Evolutionary conservation across 2,329 filamentous ascomycete species (phyloP).

Genomic region (Penicillium sumatraense): DNA sequence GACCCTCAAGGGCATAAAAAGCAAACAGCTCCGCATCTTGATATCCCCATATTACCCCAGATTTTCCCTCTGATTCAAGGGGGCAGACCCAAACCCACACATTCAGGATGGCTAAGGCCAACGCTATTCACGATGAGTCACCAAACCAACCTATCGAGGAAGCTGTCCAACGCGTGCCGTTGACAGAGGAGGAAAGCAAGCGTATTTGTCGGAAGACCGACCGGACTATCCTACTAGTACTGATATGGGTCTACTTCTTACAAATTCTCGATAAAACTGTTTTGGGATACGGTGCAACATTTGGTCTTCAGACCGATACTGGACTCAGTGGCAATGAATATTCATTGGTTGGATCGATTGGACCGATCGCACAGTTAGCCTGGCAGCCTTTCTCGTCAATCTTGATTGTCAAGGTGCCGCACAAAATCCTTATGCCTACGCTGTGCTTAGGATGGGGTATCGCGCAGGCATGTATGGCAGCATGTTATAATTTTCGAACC

Average conservation of each 20-base stretch:
- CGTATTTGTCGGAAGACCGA: conserved; percentile 67
- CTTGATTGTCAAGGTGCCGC: conserved; percentile 65
- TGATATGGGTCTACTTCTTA: conserved; percentile 53
- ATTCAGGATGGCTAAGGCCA: conserved; percentile 22
- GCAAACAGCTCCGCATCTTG: not conserved
- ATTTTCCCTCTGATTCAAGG: not conserved
- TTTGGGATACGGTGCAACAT: conserved; percentile 62
- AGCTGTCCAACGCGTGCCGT: conserved; percentile 24
- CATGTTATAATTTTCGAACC: conserved; percentile 50
- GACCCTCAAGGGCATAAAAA: conserved; percentile 6
- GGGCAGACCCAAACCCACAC: not conserved
- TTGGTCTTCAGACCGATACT: conserved; percentile 57
- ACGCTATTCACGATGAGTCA: conserved; percentile 25
- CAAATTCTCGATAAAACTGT: conserved; percentile 64
- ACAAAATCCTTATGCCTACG: conserved; percentile 61
- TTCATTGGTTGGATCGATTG: conserved; percentile 62
- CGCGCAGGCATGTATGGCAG: conserved; percentile 54
- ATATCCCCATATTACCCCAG: not conserved
- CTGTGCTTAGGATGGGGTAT: conserved; percentile 55
- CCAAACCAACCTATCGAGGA: not conserved
- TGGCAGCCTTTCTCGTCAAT: conserved; percentile 65
- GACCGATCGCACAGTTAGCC: conserved; percentile 63
- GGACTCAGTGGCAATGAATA: conserved; percentile 59
- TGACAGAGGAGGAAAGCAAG: conserved; percentile 50
- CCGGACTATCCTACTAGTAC: conserved; percentile 56